Percentiles rank a stretch among this genome's conserved stretches.
Conservation (phyloP, 148 eudicot genomes). For the Rhododendron williamsianum region DNA sequence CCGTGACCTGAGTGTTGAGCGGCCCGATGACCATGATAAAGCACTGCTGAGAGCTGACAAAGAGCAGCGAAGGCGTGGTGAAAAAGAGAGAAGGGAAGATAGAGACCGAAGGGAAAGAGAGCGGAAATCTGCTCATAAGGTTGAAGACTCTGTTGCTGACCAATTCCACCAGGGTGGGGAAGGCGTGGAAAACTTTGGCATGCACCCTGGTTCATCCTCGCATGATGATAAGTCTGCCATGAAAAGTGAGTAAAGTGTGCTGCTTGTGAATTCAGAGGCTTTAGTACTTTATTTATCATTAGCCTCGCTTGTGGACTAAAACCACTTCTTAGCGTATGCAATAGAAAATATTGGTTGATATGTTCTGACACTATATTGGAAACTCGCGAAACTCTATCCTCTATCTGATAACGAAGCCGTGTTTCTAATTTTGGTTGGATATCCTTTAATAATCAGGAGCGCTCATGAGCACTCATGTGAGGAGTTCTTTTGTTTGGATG, state of each 20-base stretch:
- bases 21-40: constrained; percentile 28
- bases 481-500: too few relatives aligned
- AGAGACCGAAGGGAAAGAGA: constrained; percentile 25
- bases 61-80: constrained; percentile 21
- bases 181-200: constrained; percentile 19
- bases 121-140: constrained; percentile 26
- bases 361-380: background rate
- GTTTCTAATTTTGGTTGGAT: background rate
- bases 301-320: background rate
- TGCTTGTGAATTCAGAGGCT: background rate
- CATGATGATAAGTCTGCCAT: constrained; percentile 25
- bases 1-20: constrained; percentile 22
- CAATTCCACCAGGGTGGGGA: constrained; percentile 35
- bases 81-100: constrained; percentile 32
- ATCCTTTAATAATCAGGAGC: background rate
- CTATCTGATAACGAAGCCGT: background rate
- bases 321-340: background rate
- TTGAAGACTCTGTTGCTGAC: constrained; percentile 32
- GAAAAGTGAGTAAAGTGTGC: constrained; percentile 15
- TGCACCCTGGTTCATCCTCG: constrained; percentile 17
- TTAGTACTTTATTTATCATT: background rate
- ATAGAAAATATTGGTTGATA: background rate
- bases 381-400: background rate
- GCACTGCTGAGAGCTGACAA: constrained; percentile 22
- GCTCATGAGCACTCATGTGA: too few relatives aligned